These are phyloP conservation scores for Mortierella polycephala DNA, from an alignment of 371 early-diverging fungal genomes.

Conservation along the genomic window DNA sequence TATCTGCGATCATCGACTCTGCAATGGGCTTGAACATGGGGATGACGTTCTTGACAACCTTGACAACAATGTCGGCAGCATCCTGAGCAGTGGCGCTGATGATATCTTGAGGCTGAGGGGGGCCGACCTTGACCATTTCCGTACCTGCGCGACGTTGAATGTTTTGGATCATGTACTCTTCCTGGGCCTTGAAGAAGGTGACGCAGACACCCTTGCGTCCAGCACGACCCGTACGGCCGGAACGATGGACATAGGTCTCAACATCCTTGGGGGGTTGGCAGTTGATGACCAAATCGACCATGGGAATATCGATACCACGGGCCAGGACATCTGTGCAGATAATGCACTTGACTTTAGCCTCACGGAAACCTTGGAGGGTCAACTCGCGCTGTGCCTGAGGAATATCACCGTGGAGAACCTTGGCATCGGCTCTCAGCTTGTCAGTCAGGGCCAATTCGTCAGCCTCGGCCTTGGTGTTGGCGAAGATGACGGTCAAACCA, in stretches of 20 bases:
- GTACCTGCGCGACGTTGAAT: slow-evolving; percentile 85
- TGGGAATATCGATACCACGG: slow-evolving; percentile 98
- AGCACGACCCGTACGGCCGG: slow-evolving; percentile 98
- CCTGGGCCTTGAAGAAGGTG: slow-evolving; percentile 89
- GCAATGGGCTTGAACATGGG: slow-evolving; percentile 82
- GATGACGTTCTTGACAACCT: slow-evolving; percentile 78
- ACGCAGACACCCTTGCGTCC: slow-evolving; percentile 92
- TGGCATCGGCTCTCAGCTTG: slow-evolving; percentile 81
- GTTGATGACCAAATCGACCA: slow-evolving; percentile 97
- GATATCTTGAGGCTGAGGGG: slow-evolving; percentile 92
- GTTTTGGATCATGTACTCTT: slow-evolving; percentile 78
- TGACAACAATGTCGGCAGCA: slow-evolving; percentile 73
- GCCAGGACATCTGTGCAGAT: slow-evolving; percentile 96
- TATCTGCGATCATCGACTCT: slow-evolving; percentile 68
- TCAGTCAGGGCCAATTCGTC: slow-evolving; percentile 87
- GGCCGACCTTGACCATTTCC: slow-evolving; percentile 79
- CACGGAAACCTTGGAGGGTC: slow-evolving; percentile 89
- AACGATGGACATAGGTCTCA: slow-evolving; percentile 96
- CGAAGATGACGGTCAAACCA: slow-evolving; percentile 92
- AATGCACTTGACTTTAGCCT: slow-evolving; percentile 86
- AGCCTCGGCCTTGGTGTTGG: slow-evolving; percentile 92
- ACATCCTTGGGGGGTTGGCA: slow-evolving; percentile 94
- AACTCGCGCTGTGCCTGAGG: slow-evolving; percentile 89
- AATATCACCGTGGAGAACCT: slow-evolving; percentile 96
- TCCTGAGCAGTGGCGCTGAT: slow-evolving; percentile 81